These are phyloP conservation scores for Pterula multifida DNA, from an alignment of 1,284 basidiomycete genomes.

Conservation along the genomic window DNA sequence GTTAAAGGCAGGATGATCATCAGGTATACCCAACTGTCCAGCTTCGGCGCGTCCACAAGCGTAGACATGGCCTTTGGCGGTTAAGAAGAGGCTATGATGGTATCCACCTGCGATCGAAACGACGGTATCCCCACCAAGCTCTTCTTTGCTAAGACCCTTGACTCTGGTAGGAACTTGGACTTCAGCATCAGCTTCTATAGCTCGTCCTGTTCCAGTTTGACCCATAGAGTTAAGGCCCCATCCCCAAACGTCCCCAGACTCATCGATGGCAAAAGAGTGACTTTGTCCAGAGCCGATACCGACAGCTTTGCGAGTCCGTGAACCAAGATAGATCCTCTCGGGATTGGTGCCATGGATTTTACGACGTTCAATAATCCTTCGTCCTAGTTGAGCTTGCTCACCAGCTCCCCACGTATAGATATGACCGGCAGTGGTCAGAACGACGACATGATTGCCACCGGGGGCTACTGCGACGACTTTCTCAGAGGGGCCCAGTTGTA, in stretches of 20 bases:
- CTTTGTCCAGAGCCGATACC: conserved; percentile 71
- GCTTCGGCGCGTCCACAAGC: conserved; percentile 73
- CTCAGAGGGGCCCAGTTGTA: conserved; percentile 48
- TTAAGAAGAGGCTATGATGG: conserved; percentile 83
- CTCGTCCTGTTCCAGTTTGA: conserved; percentile 34
- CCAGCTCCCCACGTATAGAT: conserved; percentile 85
- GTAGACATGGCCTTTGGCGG: conserved; percentile 74
- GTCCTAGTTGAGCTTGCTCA: conserved; percentile 79
- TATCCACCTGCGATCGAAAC: conserved; percentile 69
- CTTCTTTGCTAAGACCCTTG: conserved; percentile 48
- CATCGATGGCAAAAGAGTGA: conserved; percentile 85
- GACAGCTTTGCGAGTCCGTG: conserved; percentile 56
- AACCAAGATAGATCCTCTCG: conserved; percentile 68
- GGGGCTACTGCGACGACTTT: conserved; percentile 73
- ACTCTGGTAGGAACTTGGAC: conserved; percentile 66
- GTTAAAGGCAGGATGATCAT: conserved; percentile 44
- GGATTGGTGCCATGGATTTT: conserved; percentile 79
- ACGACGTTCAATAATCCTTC: conserved; percentile 73
- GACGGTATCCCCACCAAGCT: conserved; percentile 56
- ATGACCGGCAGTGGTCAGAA: conserved; percentile 74
- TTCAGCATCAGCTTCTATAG: conserved; percentile 34
- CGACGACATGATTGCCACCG: conserved; percentile 81
- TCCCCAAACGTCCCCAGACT: conserved; percentile 72
- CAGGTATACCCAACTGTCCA: conserved; percentile 64
- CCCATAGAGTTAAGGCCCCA: conserved; percentile 82